Evolutionary conservation across 495 filamentous ascomycete genomes (phyloP).

Genomic region (Talaromyces wortmannii): DNA sequence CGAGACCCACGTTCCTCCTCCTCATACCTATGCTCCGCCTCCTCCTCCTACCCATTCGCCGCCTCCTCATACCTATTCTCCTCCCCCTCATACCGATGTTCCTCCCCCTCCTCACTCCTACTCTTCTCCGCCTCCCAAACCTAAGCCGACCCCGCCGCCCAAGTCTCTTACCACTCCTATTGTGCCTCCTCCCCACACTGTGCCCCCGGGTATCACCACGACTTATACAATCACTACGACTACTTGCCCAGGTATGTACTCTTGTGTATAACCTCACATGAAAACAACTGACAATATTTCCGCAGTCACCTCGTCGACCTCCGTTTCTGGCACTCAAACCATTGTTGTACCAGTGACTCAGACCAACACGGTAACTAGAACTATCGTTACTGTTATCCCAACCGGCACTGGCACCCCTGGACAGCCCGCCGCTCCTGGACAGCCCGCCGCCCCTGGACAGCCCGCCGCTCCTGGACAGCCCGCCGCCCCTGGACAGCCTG

Average conservation of each 20-base stretch:
- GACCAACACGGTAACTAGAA: slow-evolving; percentile 3
- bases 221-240: slow-evolving; percentile 5
- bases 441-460: neutral
- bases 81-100: neutral
- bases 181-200: slow-evolving; percentile 2
- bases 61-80: neutral
- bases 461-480: neutral
- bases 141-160: slow-evolving; percentile 4
- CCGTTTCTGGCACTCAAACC: neutral
- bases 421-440: neutral
- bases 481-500: neutral
- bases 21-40: slow-evolving; percentile 8
- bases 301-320: slow-evolving; percentile 1
- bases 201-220: neutral
- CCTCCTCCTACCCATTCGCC: neutral
- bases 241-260: slow-evolving; percentile 1
- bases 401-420: neutral
- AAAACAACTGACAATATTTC: neutral
- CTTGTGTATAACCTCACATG: neutral
- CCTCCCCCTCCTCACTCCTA: slow-evolving; percentile 1
- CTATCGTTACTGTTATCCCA: slow-evolving; percentile 2
- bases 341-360: slow-evolving; percentile 2
- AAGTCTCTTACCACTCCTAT: slow-evolving; percentile 1
- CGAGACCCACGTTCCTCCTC: slow-evolving; percentile 9
- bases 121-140: neutral